phyloP scores from a whole-genome alignment of 2,329 filamentous ascomycete genomes.

The Penicillium carneum region DNA sequence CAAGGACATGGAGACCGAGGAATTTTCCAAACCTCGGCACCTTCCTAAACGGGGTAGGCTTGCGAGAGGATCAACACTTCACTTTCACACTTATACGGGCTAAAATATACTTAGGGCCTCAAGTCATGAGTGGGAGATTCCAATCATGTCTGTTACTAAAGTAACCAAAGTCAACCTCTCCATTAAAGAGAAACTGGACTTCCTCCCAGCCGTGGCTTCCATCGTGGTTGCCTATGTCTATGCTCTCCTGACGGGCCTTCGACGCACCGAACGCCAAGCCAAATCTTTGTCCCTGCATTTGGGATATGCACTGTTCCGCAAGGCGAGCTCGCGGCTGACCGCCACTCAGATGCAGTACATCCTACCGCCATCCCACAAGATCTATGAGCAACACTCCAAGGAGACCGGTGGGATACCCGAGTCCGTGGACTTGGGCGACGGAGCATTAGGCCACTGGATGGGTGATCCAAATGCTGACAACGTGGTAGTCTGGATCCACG shows the following conservation, averaged over 20 bases:
- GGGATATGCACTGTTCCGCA: conserved; percentile 46
- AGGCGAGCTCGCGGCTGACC: conserved; percentile 40
- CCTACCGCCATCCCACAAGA: conserved; percentile 36
- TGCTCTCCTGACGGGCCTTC: conserved; percentile 40
- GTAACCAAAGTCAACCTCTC: conserved; percentile 36
- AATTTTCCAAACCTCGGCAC: not conserved
- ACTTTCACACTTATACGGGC: not conserved
- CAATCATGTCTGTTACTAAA: conserved; percentile 30
- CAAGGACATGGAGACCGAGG: not conserved
- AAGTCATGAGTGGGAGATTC: not conserved
- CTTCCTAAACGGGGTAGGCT: conserved; percentile 24
- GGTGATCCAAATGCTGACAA: conserved; percentile 47
- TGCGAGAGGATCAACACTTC: conserved; percentile 23
- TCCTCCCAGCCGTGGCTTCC: conserved; percentile 43
- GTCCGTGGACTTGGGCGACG: conserved; percentile 44
- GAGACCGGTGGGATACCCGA: conserved; percentile 35
- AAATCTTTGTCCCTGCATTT: conserved; percentile 44
- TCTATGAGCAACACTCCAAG: conserved; percentile 42
- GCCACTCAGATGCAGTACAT: conserved; percentile 44
- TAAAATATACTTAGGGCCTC: not conserved
- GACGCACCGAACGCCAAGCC: conserved; percentile 41
- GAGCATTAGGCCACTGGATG: conserved; percentile 50
- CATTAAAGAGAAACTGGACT: conserved; percentile 42
- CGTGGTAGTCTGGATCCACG: conserved; percentile 52
- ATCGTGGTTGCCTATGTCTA: conserved; percentile 39